Base-by-base conservation (phyloP, 257 asterid species). In the Nicotiana otophora region DNA sequence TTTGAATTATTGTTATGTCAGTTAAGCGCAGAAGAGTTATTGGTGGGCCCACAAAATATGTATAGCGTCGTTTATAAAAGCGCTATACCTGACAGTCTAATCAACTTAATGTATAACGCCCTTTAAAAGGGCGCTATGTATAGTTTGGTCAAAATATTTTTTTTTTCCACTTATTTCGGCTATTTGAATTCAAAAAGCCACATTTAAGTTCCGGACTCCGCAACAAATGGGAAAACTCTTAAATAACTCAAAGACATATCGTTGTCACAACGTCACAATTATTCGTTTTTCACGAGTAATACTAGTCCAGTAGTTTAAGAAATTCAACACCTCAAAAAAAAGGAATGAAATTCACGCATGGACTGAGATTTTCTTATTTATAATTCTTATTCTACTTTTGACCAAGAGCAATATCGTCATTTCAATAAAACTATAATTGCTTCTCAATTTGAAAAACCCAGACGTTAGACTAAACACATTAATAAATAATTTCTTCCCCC, bases 351-450 rank as follows among this genome's bases (percentile, higher is more conserved):
- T 23, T 74, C 62, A 4, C 39, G 51, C 80, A 48, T 74, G 80
- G 62, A 48, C 62, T 48, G 16, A 14, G 62, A 48, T 74, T 11
- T n/a, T 42, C 17, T 10, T 34, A 36, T 19, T 69, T 11, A 36
- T 36, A 39, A 72, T 72, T 72, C 23, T 42, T 69, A 74, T 74
- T 74, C 42, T 48, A 48, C 62, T 74, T 48, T 74, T 74, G 80
- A 48, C 62, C 62, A 74, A 72, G 80, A 74, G 39, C 5, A 48
- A 15, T 26, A 0, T 8, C 36, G 26, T 48, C 80, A 36, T 79
- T 79, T 79, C 46, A 6, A 60, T 28, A 15, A 30, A 2, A 7
- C 33, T 20, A 78, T 58, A 16, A 9, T 78, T 34, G 19, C 15
- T 58, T 60, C n/a, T 12, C 8, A 19, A 78, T n/a, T n/a, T 33